A percentile compares a stretch with the other conserved stretches of the same genome.
phyloP scores from a whole-genome alignment of 148 eudicot genomes.

The Dysphania ambrosioides region DNA sequence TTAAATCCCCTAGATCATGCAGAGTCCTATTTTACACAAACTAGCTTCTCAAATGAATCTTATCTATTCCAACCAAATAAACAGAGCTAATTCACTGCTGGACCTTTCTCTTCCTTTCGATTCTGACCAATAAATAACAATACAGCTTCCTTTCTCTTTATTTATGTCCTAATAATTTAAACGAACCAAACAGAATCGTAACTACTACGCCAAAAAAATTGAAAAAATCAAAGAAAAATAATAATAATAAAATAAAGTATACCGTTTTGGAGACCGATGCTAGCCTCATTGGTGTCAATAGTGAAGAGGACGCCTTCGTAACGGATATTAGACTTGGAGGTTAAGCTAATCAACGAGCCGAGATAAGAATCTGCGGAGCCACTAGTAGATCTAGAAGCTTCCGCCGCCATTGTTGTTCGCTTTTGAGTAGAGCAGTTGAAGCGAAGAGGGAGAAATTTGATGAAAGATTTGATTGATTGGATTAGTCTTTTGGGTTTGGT shows the following conservation, averaged over 20 bases:
- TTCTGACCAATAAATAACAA: neutral
- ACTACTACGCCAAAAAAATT: neutral
- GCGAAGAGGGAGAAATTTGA: constrained; percentile 18
- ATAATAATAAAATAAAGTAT: neutral
- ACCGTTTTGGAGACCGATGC: constrained; percentile 62
- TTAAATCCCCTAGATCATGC: too few species aligned
- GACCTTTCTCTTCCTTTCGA: neutral
- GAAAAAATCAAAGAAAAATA: neutral
- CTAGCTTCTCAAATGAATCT: too few species aligned
- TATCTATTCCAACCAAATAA: neutral
- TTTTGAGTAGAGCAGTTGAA: neutral
- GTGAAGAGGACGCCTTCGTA: constrained; percentile 56
- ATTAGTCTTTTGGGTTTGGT: neutral
- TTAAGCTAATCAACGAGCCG: constrained; percentile 52
- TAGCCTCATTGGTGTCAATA: constrained; percentile 47
- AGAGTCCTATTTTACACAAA: too few species aligned
- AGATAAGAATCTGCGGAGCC: constrained; percentile 45
- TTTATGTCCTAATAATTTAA: too few species aligned
- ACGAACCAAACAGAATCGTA: neutral
- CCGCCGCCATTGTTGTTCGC: constrained; percentile 31
- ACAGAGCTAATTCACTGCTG: neutral
- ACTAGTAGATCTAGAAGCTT: constrained; percentile 24
- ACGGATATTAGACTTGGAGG: constrained; percentile 59
- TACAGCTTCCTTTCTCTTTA: too few species aligned
- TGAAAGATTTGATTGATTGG: constrained; percentile 12